Evolutionary conservation across 768 basidiomycete species (phyloP), one percentile per base, ranked within the genome.

Genomic region (Collybia sp.): DNA sequence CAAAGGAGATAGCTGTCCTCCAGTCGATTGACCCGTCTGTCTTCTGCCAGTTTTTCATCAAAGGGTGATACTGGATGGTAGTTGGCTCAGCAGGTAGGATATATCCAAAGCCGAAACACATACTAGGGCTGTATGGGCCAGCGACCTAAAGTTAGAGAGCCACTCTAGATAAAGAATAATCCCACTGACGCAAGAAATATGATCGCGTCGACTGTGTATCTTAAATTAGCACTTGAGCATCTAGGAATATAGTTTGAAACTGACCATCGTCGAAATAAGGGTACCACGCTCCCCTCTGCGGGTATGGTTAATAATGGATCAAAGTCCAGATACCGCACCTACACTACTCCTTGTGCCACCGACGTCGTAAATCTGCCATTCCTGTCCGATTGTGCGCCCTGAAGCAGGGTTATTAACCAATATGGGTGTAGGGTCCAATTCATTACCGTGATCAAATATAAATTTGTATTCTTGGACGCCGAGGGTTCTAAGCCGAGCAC

Each of bases 361-460:
- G 20, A 91, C 86, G 58, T 92, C 88, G 57, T 86, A 92, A 53
- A 92, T 70, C 38, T 82, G 63, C 88, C 88, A 90, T 59, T 89
- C 87, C 47, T 72, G 79, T 1, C 82, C 84, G 47, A 75, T 71
- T 10, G 78, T 77, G 47, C 70, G 65, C 20, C 79, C 83, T 83
- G 43, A 12, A 30, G 43, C n/a, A 15, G 20, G 9, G 13, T 53
- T 46, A n/a, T 42, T 20, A n/a, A 30, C 18, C 12, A 46, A 30
- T 13, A 31, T 25, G 16, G 33, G 15, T 30, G 37, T 32, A 40
- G 32, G n/a, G 13, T 16, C 25, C 37, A 13, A 25, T 16, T 37
- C 64, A 73, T 13, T 49, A 85, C 87, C 79, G 48, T 79, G 75
- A 44, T 83, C 81, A 53, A 88, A 76, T 31, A 70, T 64, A 52